Base-by-base conservation (phyloP, 768 basidiomycete species). In the Imleria badia region DNA sequence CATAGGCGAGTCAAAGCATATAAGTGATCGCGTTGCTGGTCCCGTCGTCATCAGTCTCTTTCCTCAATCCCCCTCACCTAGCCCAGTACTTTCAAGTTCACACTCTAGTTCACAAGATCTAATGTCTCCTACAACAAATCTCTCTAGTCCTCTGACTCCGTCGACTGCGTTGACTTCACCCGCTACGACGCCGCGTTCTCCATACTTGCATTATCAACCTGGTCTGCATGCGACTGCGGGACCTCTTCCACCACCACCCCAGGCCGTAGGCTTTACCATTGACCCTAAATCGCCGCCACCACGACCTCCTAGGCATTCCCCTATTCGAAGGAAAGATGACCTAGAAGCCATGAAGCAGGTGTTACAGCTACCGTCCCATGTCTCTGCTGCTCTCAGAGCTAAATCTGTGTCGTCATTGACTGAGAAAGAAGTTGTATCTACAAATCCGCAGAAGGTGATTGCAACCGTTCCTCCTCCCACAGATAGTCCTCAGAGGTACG, bases 151-250 rank as follows among this genome's bases (percentile, higher is more conserved):
- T 29, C 35, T 55, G 13, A 63, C 65, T 23, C 63, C 63, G 20
- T 60, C 71, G 15, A 69, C 63, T 22, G 53, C 68, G 42, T 51
- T 68, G 56, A 62, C 53, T 40, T 72, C 72, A 44, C 64, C 70
- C 31, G 44, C 67, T 45, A 56, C 65, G 42, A 51, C 60, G 12
- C 55, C 62, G n/a, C n/a, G n/a, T 31, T 73, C 77, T 11, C 66
- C 78, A 9, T 86, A 82, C 66, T 69, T 84, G 49, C 71, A 77
- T 61, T 87, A 89, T 62, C 79, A 86, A 54, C 85, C 86, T 45
- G 86, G 83, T 45, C 62, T 85, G 2, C 85, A 91, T 69, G 77
- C 86, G 8, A 88, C 80, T 22, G 88, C 87, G 39, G 86, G 87
- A 5, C 88, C 89, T 44, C 76, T 87, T 54, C 87, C 89, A 29